Base-by-base conservation (phyloP, 225 moss, liverwort and hornwort genomes). In the Asterella californica region DNA sequence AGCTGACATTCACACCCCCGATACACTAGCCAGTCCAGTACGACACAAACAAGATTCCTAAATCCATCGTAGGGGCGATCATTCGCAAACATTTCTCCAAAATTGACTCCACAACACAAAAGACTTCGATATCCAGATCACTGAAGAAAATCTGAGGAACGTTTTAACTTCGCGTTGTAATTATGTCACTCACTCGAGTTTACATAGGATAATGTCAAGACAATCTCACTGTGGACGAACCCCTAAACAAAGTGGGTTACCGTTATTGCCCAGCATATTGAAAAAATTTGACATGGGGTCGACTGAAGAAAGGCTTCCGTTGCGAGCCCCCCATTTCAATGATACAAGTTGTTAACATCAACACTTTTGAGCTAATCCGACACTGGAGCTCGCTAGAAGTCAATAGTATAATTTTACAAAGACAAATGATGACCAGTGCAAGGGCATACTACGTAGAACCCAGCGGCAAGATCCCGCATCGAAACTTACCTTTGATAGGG, bases 251-350 rank as follows among this genome's bases (percentile, higher is more conserved):
- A 76, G 76, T 72, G 81, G 86, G 86, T 83, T 87, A 78, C 79
- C 84, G 76, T 87, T 87, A 87, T 87, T 87, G 87, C 78, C 84
- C 82, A 79, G 80, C 82, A 82, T 77, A 78, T 79, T 65, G 78
- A 81, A 87, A 86, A 87, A 87, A 87, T n/a, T 82, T 87, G 82
- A 84, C 87, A 76, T 84, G 87, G 84, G 82, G 70, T 84, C 53
- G 75, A 63, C 79, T 76, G 49, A 83, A 55, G 74, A 76, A 81
- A 83, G 81, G 83, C 80, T 76, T 45, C 70, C 64, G 54, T 76
- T 47, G 80, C 72, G 70, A 63, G 76, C 37, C 83, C 83, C 79
- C 72, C 81, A 60, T 75, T 84, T 75, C 86, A 83, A 84, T 84
- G 86, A 82, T 87, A 87, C 78, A 84, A 72, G 77, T 66, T 81